Evolutionary conservation across 2,329 filamentous ascomycete species (phyloP), one percentile per base, ranked within the genome.

Genomic region (Berkeleyomyces basicola): DNA sequence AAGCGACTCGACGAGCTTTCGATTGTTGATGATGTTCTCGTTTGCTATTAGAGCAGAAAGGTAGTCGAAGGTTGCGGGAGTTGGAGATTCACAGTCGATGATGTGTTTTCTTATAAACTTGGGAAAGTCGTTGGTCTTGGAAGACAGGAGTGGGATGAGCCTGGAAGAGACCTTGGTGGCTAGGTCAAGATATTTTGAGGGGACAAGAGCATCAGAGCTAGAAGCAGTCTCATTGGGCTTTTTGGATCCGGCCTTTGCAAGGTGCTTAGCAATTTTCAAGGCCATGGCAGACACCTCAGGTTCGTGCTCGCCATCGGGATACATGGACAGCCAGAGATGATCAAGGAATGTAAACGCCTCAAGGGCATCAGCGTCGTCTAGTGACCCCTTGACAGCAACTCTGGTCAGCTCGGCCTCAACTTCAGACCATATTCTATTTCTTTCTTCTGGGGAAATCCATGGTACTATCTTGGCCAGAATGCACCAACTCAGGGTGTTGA

Each of bases 321-420:
- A 71, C 68, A 75, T 69, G 0, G 70, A 68, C 3, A 74, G 63
- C 75, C 75, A 77, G 7, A 71, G 67, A 23, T 70, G 68, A 16
- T 70, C 74, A 58, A 72, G 71, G 65, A 73, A 76, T 46, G 72
- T 73, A 64, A 76, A 73, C 0, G 74, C 75, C 57, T 76, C 74
- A 14, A 73, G 74, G 0, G 73, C 71, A 55, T 75, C 72, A 39
- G 69, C 66, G 1, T 70, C 71, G 3, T 70, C 66, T 9, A 76
- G 64, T 0, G 71, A 67, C 0, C 70, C 66, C 53, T 72, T 71
- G 6, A 69, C 67, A 31, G 76, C 61, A 7, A 71, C 70, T 57
- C 71, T 72, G 1, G 67, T 66, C 11, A 76, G 44, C 23, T 70
- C 69, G n/a, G 68, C 67, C 49, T 73, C 72, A 4, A 74, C 67